These are phyloP conservation scores for Pseudoscleropodium purum DNA, from an alignment of 225 moss, liverwort and hornwort species.

Conservation along the genomic window DNA sequence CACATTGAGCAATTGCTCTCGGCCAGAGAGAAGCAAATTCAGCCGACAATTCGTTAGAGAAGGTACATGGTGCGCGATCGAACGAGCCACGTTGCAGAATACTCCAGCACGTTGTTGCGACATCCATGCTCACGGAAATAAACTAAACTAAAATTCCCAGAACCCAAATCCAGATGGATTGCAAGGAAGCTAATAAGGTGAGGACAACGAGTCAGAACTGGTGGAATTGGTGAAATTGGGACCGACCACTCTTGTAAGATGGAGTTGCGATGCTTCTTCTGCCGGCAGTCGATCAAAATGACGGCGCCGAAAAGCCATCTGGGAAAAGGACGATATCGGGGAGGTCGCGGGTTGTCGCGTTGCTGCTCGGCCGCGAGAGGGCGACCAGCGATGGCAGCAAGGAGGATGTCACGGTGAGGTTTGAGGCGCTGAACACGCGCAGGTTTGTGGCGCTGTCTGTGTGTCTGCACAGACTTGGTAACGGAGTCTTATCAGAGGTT, in stretches of 20 bases:
- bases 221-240: neutral
- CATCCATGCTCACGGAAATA: neutral
- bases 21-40: neutral
- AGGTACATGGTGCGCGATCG: neutral
- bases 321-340: neutral
- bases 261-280: neutral
- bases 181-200: neutral
- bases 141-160: neutral
- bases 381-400: neutral
- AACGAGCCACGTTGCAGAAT: neutral
- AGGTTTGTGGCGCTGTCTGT: neutral
- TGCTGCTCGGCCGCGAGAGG: neutral
- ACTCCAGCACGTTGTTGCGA: neutral
- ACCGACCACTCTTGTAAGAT: neutral
- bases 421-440: neutral
- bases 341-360: neutral
- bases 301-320: neutral
- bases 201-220: neutral
- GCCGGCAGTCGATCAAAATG: neutral
- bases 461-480: neutral
- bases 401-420: neutral
- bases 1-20: neutral
- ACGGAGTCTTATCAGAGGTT: neutral
- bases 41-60: neutral
- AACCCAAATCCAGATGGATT: neutral